These are phyloP conservation scores for Globisporangium takayamanum DNA, from an alignment of 352 stramenopile genomes.

Conservation along the genomic window DNA sequence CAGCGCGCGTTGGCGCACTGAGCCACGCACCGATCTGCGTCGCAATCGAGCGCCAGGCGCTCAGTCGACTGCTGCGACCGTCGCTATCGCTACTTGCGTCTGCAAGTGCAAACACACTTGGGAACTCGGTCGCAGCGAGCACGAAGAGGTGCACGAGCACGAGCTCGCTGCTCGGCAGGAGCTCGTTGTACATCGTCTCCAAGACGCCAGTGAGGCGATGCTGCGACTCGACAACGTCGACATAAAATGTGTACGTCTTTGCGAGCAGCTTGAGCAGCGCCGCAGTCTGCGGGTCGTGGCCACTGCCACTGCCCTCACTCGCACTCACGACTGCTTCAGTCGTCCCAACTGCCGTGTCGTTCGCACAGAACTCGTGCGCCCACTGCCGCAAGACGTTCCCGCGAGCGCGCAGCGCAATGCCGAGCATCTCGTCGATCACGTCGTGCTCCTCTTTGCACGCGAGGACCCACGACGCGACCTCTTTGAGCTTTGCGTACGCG, in stretches of 20 bases:
- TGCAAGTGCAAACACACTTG: conserved; percentile 19
- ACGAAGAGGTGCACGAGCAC: conserved; percentile 39
- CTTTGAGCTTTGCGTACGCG: conserved; percentile 55
- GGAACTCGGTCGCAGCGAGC: conserved; percentile 16
- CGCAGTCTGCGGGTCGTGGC: not conserved
- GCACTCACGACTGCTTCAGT: not conserved
- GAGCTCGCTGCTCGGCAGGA: conserved; percentile 35
- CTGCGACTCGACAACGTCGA: conserved; percentile 41
- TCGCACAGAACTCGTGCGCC: conserved; percentile 9
- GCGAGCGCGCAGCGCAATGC: conserved; percentile 34
- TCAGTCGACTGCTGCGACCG: conserved; percentile 2
- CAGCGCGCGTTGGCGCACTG: not conserved
- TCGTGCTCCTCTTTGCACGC: conserved; percentile 82
- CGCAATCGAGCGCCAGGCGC: not conserved
- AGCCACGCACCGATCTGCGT: not conserved
- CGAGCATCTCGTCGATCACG: conserved; percentile 72
- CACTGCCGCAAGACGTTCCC: conserved; percentile 33
- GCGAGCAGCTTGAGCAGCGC: conserved; percentile 44
- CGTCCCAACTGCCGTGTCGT: not conserved
- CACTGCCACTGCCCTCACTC: not conserved
- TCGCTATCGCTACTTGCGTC: conserved; percentile 13
- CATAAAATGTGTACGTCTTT: conserved; percentile 56
- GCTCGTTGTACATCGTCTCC: conserved; percentile 12
- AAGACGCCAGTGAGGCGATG: conserved; percentile 24
- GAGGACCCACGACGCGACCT: conserved; percentile 61